Conservation (phyloP, 1,139 yeast genomes). For the Yamadazyma spencermartinsiae region DNA sequence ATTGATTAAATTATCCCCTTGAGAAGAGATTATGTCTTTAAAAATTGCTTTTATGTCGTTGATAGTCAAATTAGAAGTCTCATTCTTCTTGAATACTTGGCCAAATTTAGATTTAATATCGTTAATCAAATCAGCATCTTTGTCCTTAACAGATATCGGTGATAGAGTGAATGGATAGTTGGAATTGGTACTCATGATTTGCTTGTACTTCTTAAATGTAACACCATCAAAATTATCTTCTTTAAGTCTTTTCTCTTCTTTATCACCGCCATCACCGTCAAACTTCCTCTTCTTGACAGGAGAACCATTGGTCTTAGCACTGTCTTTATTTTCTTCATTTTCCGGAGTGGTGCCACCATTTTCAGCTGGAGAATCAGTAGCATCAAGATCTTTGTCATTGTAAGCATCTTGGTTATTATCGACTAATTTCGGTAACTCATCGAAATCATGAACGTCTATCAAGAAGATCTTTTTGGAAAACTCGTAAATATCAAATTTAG, state of each 20-base stretch:
- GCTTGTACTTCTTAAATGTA: constrained; percentile 14
- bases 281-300: constrained; percentile 24
- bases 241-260: not conserved
- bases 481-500: constrained; percentile 43
- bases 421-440: constrained; percentile 31
- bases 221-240: not conserved
- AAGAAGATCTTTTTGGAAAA: constrained; percentile 40
- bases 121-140: constrained; percentile 38
- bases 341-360: not conserved
- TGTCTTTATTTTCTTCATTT: constrained; percentile 8
- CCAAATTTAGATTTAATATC: constrained; percentile 55
- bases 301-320: constrained; percentile 7
- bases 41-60: constrained; percentile 32
- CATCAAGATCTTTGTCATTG: constrained; percentile 12
- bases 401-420: constrained; percentile 18
- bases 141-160: constrained; percentile 44
- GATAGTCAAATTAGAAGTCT: constrained; percentile 31
- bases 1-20: constrained; percentile 10
- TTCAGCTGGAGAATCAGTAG: not conserved
- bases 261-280: constrained; percentile 3
- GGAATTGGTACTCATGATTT: constrained; percentile 24
- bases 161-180: constrained; percentile 55
- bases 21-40: constrained; percentile 21
- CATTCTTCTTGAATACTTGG: constrained; percentile 46
- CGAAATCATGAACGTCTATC: constrained; percentile 49